phyloP scores from a whole-genome alignment of 331 rosid species.

The Rhamnella rubrinervis region DNA sequence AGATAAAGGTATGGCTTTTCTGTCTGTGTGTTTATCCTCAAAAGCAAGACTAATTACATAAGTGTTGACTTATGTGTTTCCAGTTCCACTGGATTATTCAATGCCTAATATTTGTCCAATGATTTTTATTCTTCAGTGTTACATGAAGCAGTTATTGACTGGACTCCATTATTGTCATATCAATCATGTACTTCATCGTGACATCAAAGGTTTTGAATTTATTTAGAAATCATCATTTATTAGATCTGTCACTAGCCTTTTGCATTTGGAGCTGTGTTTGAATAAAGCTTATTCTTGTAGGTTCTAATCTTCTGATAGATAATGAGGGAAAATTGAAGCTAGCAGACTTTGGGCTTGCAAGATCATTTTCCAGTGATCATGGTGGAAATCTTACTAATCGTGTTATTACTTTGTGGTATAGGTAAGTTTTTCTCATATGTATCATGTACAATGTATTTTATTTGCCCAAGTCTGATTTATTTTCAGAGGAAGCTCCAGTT shows the following conservation, averaged over 20 bases:
- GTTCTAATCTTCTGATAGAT: slow-evolving; percentile 78
- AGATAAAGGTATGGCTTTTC: slow-evolving; percentile 47
- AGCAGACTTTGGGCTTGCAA: slow-evolving; percentile 80
- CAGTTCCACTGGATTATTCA: not conserved
- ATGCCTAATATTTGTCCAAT: not conserved
- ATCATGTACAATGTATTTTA: too few relatives aligned
- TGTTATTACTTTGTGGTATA: slow-evolving; percentile 79
- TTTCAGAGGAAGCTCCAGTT: not conserved
- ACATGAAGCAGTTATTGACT: slow-evolving; percentile 69
- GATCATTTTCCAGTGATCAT: slow-evolving; percentile 55
- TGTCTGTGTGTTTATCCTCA: not conserved
- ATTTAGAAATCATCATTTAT: not conserved
- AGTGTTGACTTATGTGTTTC: not conserved
- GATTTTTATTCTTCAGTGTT: slow-evolving; percentile 50
- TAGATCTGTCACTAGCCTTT: not conserved
- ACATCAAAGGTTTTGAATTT: slow-evolving; percentile 60
- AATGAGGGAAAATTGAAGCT: slow-evolving; percentile 77
- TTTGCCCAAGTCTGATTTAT: not conserved
- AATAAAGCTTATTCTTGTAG: slow-evolving; percentile 36
- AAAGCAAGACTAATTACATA: too few relatives aligned
- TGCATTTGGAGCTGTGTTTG: slow-evolving; percentile 1
- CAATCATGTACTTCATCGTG: slow-evolving; percentile 77
- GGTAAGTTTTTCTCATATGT: slow-evolving; percentile 36
- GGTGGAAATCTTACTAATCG: slow-evolving; percentile 75
- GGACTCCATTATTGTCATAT: slow-evolving; percentile 79